phyloP scores from a whole-genome alignment of 2,329 filamentous ascomycete genomes.

The Epichloe festucae region DNA sequence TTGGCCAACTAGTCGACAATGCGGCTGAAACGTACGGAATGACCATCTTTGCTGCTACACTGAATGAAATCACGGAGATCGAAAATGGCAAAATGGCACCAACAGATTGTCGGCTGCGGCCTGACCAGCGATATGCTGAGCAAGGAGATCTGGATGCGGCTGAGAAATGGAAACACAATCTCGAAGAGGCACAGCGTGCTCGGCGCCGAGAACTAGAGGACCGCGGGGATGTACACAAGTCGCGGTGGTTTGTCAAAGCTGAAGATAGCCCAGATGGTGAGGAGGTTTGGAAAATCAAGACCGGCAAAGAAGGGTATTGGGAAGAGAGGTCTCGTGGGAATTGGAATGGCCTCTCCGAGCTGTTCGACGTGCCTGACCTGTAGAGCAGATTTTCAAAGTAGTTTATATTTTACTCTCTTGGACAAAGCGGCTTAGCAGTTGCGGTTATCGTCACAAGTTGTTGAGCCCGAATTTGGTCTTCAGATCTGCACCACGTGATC shows the following conservation, averaged over 20 bases:
- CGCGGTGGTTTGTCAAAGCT: slow-evolving; percentile 74
- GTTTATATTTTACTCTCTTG: background rate
- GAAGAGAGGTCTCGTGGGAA: slow-evolving; percentile 59
- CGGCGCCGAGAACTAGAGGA: slow-evolving; percentile 66
- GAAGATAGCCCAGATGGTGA: slow-evolving; percentile 45
- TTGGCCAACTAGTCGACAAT: slow-evolving; percentile 65
- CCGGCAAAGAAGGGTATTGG: slow-evolving; percentile 86
- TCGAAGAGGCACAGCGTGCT: slow-evolving; percentile 76
- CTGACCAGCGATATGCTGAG: slow-evolving; percentile 79
- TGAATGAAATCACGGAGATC: slow-evolving; percentile 78
- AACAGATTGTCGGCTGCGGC: slow-evolving; percentile 73
- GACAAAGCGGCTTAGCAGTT: no score
- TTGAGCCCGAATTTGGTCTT: no score
- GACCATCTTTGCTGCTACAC: slow-evolving; percentile 68
- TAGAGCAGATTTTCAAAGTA: slow-evolving; percentile 8
- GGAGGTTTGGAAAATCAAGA: slow-evolving; percentile 63
- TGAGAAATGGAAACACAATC: slow-evolving; percentile 65
- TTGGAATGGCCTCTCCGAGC: slow-evolving; percentile 47
- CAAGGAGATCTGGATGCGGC: slow-evolving; percentile 70
- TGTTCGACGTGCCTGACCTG: slow-evolving; percentile 28
- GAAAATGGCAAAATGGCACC: slow-evolving; percentile 63
- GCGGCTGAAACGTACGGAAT: slow-evolving; percentile 73
- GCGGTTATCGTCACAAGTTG: no score
- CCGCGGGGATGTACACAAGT: slow-evolving; percentile 55
- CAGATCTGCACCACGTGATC: no score